A percentile compares a stretch with the other conserved stretches of the same genome.
Conservation (phyloP, 306 rosid species). For the Citrullus mucosospermus region DNA sequence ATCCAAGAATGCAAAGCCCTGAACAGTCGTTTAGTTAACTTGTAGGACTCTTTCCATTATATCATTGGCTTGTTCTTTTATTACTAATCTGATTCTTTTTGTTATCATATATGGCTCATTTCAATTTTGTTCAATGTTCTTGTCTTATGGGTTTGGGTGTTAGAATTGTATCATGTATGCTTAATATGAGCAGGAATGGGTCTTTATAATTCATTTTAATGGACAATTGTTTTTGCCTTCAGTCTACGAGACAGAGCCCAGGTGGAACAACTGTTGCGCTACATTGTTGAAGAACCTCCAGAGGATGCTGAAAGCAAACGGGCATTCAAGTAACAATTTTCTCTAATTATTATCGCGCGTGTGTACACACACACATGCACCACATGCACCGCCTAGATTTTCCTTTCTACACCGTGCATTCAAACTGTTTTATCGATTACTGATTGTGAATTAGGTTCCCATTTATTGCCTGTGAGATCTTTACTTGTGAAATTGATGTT, state of each 20-base stretch:
- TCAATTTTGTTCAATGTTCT: background rate
- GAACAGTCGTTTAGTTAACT: constrained; percentile 92
- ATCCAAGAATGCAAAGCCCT: constrained; percentile 99
- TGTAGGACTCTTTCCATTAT: constrained; percentile 32
- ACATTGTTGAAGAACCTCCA: constrained; percentile 80
- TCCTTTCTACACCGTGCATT: constrained; percentile 14
- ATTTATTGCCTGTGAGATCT: constrained; percentile 88
- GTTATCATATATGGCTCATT: background rate
- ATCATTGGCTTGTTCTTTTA: background rate
- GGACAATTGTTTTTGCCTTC: constrained; percentile 17
- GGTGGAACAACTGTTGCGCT: constrained; percentile 75
- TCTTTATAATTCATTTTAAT: constrained; percentile 6
- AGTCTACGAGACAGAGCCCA: constrained; percentile 91
- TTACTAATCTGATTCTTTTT: background rate
- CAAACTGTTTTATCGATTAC: background rate
- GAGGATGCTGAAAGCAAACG: constrained; percentile 90
- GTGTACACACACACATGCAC: background rate
- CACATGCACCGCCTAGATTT: background rate
- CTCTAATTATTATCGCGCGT: background rate
- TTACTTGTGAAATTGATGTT: constrained; percentile 96
- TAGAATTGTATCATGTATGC: background rate
- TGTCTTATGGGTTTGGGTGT: background rate
- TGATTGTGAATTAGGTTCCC: constrained; percentile 63
- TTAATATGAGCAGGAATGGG: background rate
- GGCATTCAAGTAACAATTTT: constrained; percentile 61